Conservation (phyloP, 1,284 basidiomycete genomes). For the Mycosarcoma maydis region DNA sequence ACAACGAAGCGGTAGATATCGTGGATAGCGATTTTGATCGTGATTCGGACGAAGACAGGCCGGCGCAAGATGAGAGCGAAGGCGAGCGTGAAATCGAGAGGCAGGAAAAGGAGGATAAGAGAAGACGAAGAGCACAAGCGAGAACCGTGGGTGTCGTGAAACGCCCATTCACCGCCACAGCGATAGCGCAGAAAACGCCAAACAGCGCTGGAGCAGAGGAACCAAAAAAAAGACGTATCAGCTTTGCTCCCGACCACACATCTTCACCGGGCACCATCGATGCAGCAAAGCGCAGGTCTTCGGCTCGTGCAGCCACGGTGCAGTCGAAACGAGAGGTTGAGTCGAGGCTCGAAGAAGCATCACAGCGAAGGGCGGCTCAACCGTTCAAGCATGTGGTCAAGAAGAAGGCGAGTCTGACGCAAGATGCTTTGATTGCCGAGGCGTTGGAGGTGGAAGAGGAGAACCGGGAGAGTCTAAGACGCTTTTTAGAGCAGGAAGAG, state of each 20-base stretch:
- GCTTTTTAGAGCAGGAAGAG: constrained; percentile 81
- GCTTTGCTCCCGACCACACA: constrained; percentile 32
- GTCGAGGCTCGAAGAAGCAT: constrained; percentile 71
- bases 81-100: constrained; percentile 52
- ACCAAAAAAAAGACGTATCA: constrained; percentile 30
- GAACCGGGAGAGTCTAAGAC: constrained; percentile 79
- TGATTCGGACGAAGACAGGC: constrained; percentile 44
- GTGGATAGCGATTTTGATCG: constrained; percentile 64
- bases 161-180: not conserved
- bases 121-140: constrained; percentile 25
- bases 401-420: constrained; percentile 71
- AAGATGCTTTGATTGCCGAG: constrained; percentile 80
- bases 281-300: constrained; percentile 5
- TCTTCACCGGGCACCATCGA: not conserved
- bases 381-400: constrained; percentile 20
- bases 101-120: constrained; percentile 44
- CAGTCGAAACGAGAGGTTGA: constrained; percentile 57
- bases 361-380: constrained; percentile 72
- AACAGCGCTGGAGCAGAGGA: not conserved
- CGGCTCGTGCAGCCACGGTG: constrained; percentile 51
- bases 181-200: not conserved
- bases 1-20: constrained; percentile 61
- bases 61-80: constrained; percentile 33
- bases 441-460: constrained; percentile 86
- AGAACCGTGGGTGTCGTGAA: constrained; percentile 17